Base-by-base conservation (phyloP, 1,139 yeast genomes). In the Arxiozyma slooffiae region DNA sequence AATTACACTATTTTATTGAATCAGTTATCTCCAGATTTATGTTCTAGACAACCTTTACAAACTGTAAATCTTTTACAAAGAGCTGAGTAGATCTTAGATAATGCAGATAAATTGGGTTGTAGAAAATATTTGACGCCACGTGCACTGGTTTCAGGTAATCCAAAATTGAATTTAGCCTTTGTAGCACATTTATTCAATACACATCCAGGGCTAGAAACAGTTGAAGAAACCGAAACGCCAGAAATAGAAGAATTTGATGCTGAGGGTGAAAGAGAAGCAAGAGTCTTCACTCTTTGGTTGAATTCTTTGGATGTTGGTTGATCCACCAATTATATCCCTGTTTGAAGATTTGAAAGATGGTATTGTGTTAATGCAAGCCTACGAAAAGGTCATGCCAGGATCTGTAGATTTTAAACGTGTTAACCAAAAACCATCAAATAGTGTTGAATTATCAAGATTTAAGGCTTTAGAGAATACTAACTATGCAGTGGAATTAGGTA, bases 191-290 rank as follows among this genome's bases (percentile, higher is more conserved):
- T 92, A 65, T 92, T 92, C 77, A 92, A 92, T 72, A 90, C 96
- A 4, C 82, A 88, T 64, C 99, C 99, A 48, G 97, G 98, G 48
- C 78, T 92, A 61, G 97, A 89, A 55, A 97, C 98, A 55, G 80
- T 92, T 58, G 95, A 88, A 64, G 98, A 92, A 69, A 80, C 77
- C 54, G 98, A 92, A 67, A 84, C 82, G 62, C 85, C 86, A 30
- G 94, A 84, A 63, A 86, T 90, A 60, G 85, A 80, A 64, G 98
- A 89, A 60, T 92, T 94, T 63, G 99, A 92, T 67, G 98, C 98
- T 18, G 98, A 94, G 72, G 99, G 99, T 56, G 99, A 92, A 72
- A 85, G 98, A 72, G 99, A 92, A 73, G 98, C 98, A 1, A 81
- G 99, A 67, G 99, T 92, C 5, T 92, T 92, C 71, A 94, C 98